phyloP scores from a whole-genome alignment of 805 yeast species.

The Millerago galiae region DNA sequence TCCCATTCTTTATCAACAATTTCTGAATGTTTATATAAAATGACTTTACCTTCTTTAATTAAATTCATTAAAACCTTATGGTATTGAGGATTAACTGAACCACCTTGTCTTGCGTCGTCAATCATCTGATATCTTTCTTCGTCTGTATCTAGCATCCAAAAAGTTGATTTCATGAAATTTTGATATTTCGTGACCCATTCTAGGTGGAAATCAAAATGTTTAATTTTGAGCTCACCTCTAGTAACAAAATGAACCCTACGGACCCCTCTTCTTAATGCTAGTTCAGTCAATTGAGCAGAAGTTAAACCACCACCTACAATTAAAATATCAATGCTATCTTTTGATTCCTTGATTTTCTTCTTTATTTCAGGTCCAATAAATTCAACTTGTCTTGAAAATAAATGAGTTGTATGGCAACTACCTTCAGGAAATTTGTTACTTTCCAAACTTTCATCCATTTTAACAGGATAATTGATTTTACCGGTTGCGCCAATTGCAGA shows the following conservation, averaged over 20 bases:
- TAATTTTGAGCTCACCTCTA: not conserved
- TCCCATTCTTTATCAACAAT: not conserved
- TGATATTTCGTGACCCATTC: not conserved
- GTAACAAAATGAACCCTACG: not conserved
- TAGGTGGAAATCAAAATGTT: not conserved
- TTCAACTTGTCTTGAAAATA: not conserved
- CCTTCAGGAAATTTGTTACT: not conserved
- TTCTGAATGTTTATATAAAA: not conserved
- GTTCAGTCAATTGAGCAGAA: not conserved
- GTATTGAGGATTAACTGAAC: not conserved
- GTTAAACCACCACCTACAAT: not conserved
- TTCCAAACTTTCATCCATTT: not conserved
- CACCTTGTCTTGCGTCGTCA: not conserved
- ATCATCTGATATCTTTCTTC: not conserved
- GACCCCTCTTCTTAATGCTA: not conserved
- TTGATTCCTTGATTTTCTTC: not conserved
- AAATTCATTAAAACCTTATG: not conserved
- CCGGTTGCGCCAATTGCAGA: not conserved
- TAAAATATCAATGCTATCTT: not conserved
- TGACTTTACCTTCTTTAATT: not conserved
- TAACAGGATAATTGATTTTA: not conserved
- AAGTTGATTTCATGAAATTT: not conserved
- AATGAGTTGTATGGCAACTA: not conserved
- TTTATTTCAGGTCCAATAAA: not conserved
- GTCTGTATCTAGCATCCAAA: not conserved